These are phyloP conservation scores for Chaetomiaceae sp. DNA, from an alignment of 2,329 filamentous ascomycete species.

Conservation along the genomic window DNA sequence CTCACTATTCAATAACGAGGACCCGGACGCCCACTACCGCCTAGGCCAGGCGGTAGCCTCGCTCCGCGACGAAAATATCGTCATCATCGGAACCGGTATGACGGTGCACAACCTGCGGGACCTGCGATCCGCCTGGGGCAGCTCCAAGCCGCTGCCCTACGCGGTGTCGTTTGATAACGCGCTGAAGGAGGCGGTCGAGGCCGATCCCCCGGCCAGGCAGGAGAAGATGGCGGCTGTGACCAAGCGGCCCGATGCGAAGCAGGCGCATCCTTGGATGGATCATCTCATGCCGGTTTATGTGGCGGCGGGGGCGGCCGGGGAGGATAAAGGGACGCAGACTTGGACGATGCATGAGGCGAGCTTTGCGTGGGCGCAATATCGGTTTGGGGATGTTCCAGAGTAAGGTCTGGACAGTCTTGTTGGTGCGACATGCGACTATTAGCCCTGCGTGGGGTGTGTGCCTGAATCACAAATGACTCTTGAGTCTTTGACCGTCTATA, in stretches of 20 bases:
- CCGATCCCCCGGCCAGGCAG: constrained; percentile 35
- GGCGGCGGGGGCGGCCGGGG: constrained; percentile 42
- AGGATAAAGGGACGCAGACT: constrained; percentile 39
- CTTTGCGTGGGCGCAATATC: constrained; percentile 46
- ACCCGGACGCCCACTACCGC: constrained; percentile 61
- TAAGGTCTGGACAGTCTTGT: too few species aligned
- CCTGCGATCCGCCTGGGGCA: constrained; percentile 42
- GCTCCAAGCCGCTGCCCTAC: constrained; percentile 50
- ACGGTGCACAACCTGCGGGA: constrained; percentile 67
- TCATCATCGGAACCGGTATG: constrained; percentile 71
- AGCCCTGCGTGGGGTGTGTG: too few species aligned
- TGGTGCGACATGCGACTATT: too few species aligned
- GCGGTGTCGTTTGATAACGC: constrained; percentile 62
- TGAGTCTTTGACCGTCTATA: too few species aligned
- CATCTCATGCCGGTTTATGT: constrained; percentile 48
- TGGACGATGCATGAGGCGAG: constrained; percentile 45
- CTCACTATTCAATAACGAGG: constrained; percentile 61
- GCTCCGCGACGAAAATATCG: constrained; percentile 63
- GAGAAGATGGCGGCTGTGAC: constrained; percentile 38
- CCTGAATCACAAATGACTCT: too few species aligned
- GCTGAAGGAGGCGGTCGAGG: constrained; percentile 59
- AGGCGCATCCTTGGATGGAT: constrained; percentile 48
- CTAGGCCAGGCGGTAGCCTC: constrained; percentile 62
- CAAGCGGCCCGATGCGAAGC: constrained; percentile 41
- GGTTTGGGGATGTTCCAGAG: constrained; percentile 38